These are phyloP conservation scores for Pachysolen tannophilus DNA, from an alignment of 805 yeast species.

Conservation along the genomic window DNA sequence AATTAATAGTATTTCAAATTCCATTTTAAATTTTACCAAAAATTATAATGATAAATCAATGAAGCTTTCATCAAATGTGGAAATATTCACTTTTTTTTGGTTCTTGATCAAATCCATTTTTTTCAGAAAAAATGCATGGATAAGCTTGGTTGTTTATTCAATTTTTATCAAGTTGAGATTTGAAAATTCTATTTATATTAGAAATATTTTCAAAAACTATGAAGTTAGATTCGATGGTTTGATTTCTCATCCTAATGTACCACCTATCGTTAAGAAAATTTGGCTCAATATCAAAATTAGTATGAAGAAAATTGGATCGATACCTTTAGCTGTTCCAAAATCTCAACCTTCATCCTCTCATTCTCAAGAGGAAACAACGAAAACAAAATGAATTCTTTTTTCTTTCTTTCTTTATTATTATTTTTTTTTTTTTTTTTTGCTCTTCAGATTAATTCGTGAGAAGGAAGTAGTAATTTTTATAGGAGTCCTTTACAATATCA, in stretches of 20 bases:
- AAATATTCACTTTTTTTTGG: slow-evolving; percentile 22
- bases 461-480: no score
- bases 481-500: no score
- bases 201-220: slow-evolving; percentile 29
- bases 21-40: no score
- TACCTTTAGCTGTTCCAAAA: background rate
- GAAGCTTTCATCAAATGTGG: slow-evolving; percentile 52
- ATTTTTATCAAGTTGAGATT: slow-evolving; percentile 32
- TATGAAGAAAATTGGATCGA: slow-evolving; percentile 13
- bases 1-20: no score
- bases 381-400: background rate
- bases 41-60: slow-evolving; percentile 52
- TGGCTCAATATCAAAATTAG: slow-evolving; percentile 42
- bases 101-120: slow-evolving; percentile 30
- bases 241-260: slow-evolving; percentile 44
- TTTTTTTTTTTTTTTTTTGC: background rate
- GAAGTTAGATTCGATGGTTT: slow-evolving; percentile 34
- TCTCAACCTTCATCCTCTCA: background rate
- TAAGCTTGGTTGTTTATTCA: slow-evolving; percentile 9
- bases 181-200: slow-evolving; percentile 33
- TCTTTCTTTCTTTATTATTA: background rate
- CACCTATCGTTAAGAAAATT: slow-evolving; percentile 35
- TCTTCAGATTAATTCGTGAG: background rate
- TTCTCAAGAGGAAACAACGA: slow-evolving; percentile 1
- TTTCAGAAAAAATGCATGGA: slow-evolving; percentile 22